Evolutionary conservation across 2,329 filamentous ascomycete genomes (phyloP).

Genomic region (Myriosclerotinia duriaeana): DNA sequence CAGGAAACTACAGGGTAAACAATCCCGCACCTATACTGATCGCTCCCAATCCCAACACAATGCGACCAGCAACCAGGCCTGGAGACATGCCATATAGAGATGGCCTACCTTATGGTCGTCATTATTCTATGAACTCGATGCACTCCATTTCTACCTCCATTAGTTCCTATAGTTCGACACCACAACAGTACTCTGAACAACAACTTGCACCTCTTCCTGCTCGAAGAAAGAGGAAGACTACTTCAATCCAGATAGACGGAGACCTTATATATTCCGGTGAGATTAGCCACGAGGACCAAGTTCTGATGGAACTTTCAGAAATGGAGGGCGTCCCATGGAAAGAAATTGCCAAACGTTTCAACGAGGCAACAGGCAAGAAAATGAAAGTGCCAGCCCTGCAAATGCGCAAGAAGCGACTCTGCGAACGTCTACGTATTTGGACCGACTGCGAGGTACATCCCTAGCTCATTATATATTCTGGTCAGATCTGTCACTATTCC

Average conservation of each 20-base stretch:
- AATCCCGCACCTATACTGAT: constrained; percentile 32
- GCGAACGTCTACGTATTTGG: constrained; percentile 39
- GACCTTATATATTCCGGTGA: constrained; percentile 26
- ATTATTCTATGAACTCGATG: constrained; percentile 33
- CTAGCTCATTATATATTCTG: constrained; percentile 21
- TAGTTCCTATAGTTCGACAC: constrained; percentile 26
- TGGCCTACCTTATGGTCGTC: constrained; percentile 25
- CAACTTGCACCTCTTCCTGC: constrained; percentile 4
- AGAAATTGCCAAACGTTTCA: constrained; percentile 38
- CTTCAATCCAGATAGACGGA: constrained; percentile 24
- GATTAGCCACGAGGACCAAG: constrained; percentile 38
- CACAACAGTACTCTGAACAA: constrained; percentile 24
- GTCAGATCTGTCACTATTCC: constrained; percentile 24
- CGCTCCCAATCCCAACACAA: constrained; percentile 32
- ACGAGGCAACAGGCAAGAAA: constrained; percentile 36
- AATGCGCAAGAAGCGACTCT: constrained; percentile 43
- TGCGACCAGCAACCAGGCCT: constrained; percentile 28
- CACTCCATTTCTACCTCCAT: constrained; percentile 33
- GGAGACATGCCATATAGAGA: constrained; percentile 24
- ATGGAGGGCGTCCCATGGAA: constrained; percentile 41
- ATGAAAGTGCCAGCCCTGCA: constrained; percentile 42
- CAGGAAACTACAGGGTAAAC: constrained; percentile 23
- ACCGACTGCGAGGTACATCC: constrained; percentile 32
- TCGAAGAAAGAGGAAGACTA: constrained; percentile 35
- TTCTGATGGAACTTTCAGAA: constrained; percentile 41